Evolutionary conservation across 257 asterid genomes (phyloP).

Genomic region (Solanum bulbocastanum): DNA sequence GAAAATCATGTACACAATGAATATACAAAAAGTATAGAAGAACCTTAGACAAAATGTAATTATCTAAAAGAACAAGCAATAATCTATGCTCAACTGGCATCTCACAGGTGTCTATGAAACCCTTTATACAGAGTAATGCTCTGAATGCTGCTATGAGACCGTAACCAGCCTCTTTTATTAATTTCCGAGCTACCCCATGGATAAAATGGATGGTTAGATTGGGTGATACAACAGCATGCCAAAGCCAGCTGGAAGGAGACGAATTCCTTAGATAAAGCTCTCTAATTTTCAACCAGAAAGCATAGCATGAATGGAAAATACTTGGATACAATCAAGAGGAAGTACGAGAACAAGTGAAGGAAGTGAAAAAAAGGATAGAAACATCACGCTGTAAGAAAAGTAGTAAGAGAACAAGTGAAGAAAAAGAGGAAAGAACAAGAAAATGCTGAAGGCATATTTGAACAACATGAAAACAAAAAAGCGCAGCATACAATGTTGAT

Average conservation of each 20-base stretch:
- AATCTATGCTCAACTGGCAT: background rate
- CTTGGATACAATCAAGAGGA: background rate
- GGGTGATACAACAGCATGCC: background rate
- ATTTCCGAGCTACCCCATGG: background rate
- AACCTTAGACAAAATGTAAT: background rate
- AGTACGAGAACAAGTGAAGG: background rate
- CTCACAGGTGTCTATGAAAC: background rate
- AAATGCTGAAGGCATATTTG: background rate
- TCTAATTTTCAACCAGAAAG: background rate
- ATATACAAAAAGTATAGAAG: background rate
- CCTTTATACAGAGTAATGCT: background rate
- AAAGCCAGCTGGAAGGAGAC: background rate
- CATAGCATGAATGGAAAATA: background rate
- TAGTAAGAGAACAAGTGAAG: background rate
- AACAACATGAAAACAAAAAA: background rate
- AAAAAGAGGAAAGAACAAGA: background rate
- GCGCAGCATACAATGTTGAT: background rate
- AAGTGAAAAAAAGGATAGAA: background rate
- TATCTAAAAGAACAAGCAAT: background rate
- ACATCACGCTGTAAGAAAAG: background rate
- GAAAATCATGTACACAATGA: background rate
- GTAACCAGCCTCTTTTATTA: background rate
- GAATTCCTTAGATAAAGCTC: background rate
- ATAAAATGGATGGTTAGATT: background rate
- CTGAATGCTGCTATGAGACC: background rate